A percentile compares a stretch with the other conserved stretches of the same genome.
Conservation (phyloP, 2,329 filamentous ascomycete species). For the Colletotrichum karsti region DNA sequence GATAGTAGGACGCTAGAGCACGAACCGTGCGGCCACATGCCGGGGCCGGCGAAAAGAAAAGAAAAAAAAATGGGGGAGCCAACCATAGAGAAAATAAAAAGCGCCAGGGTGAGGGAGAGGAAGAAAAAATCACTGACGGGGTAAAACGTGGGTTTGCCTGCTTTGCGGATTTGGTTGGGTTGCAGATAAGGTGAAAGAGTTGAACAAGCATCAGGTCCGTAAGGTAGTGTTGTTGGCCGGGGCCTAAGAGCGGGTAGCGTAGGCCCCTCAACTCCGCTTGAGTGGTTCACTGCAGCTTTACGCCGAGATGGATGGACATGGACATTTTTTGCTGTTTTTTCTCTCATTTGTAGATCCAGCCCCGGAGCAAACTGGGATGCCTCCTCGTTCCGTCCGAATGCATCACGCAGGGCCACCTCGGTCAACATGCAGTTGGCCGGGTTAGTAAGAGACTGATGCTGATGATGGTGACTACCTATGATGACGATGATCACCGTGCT, state of each 20-base stretch:
- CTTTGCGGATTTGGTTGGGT: constrained; percentile 5
- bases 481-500: neutral
- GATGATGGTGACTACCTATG: neutral
- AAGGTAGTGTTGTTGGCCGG: constrained; percentile 19
- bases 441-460: neutral
- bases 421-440: constrained; percentile 8
- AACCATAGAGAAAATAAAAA: neutral
- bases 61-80: neutral
- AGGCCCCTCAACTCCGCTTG: constrained; percentile 8
- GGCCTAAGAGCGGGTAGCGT: neutral
- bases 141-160: constrained; percentile 6
- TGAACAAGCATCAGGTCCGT: neutral
- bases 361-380: neutral
- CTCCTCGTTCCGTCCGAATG: constrained; percentile 8
- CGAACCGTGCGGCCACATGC: constrained; percentile 11
- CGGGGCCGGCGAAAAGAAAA: neutral
- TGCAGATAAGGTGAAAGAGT: constrained; percentile 18
- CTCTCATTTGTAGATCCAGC: neutral
- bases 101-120: neutral
- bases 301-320: constrained; percentile 20
- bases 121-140: neutral
- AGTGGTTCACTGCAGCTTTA: neutral
- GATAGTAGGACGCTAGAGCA: constrained; percentile 6
- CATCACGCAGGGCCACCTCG: constrained; percentile 10
- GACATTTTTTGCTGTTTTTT: neutral